Evolutionary conservation across 139 green algal species (phyloP).

Genomic region (Monoraphidium neglectum): DNA sequence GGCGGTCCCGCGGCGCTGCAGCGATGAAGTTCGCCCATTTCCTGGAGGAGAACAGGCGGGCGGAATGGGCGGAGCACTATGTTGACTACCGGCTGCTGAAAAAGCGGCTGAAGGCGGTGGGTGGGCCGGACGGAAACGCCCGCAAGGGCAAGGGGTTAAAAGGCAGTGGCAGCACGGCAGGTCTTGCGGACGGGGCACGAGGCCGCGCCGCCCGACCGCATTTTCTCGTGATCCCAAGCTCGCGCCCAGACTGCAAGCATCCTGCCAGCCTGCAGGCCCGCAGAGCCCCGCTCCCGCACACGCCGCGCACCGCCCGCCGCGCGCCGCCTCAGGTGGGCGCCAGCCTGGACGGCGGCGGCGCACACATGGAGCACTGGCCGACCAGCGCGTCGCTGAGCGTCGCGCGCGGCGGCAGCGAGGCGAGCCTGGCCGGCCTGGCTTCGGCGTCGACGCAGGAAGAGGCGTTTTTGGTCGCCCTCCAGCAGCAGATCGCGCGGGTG

Average conservation of each 20-base stretch:
- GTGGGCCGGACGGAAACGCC: too few species aligned
- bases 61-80: constrained; percentile 40
- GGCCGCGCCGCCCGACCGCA: too few species aligned
- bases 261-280: too few species aligned
- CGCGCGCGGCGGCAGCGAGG: background rate
- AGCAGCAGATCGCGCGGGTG: constrained; percentile 20
- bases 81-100: constrained; percentile 67
- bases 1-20: background rate
- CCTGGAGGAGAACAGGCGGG: constrained; percentile 14
- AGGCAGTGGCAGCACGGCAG: too few species aligned
- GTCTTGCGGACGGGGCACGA: too few species aligned
- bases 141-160: too few species aligned
- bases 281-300: background rate
- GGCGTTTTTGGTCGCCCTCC: constrained; percentile 22
- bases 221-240: too few species aligned
- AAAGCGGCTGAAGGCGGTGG: constrained; percentile 65
- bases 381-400: background rate
- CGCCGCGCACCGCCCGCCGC: background rate
- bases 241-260: too few species aligned
- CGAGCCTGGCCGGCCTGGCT: background rate
- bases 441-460: background rate
- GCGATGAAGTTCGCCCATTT: constrained; percentile 73
- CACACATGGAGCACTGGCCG: background rate
- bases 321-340: background rate
- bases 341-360: background rate